These are phyloP conservation scores for Coemansia sp. DNA, from an alignment of 192 early-diverging fungal genomes.

Conservation along the genomic window DNA sequence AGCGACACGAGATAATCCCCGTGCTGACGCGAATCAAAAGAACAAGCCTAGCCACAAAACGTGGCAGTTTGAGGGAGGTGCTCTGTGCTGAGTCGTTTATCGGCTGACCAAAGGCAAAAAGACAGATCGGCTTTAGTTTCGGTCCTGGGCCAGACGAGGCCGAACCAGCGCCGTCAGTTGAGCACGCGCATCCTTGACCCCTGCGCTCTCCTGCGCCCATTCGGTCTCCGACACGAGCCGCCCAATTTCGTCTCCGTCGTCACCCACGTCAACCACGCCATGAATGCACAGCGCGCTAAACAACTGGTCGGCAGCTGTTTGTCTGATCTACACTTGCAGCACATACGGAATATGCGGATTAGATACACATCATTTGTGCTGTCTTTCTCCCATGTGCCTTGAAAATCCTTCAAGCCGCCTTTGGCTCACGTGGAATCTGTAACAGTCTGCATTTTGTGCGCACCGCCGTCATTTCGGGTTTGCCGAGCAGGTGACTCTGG, in stretches of 20 bases:
- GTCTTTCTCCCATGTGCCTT: too few species aligned
- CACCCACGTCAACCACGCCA: conserved; percentile 20
- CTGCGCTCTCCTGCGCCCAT: conserved; percentile 28
- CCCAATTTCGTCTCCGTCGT: conserved; percentile 28
- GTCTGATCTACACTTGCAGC: conserved; percentile 45
- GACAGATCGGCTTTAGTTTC: neutral
- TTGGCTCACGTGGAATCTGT: conserved; percentile 9
- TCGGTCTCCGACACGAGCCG: conserved; percentile 39
- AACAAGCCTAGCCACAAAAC: neutral
- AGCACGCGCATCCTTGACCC: conserved; percentile 23
- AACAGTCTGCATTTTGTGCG: neutral
- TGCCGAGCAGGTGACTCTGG: too few species aligned
- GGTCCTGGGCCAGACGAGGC: neutral
- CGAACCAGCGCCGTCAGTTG: conserved; percentile 24
- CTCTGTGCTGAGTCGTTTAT: neutral
- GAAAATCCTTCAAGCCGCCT: neutral
- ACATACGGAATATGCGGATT: conserved; percentile 7
- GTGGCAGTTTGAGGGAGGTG: conserved; percentile 3
- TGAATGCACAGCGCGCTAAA: conserved; percentile 46
- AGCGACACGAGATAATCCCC: too few species aligned
- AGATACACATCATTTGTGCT: neutral
- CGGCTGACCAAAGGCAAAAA: conserved; percentile 2
- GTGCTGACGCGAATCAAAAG: too few species aligned
- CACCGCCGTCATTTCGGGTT: too few species aligned
- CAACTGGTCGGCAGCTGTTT: conserved; percentile 46